Conservation (phyloP, 345 rosid species). For the Citrus reticulata region DNA sequence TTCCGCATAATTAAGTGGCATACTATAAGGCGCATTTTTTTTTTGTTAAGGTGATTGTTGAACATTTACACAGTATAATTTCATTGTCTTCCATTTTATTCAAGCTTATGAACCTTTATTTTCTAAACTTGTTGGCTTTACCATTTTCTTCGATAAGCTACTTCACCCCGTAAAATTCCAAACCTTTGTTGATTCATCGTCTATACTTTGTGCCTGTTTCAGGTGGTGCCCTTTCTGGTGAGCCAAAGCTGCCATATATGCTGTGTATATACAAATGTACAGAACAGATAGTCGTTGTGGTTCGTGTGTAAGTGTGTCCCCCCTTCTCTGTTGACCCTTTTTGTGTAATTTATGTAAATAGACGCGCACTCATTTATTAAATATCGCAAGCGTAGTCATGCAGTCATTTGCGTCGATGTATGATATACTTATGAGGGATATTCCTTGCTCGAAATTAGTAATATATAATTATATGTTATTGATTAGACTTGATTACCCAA, state of each 20-base stretch:
- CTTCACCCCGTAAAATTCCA: neutral
- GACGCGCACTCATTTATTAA: neutral
- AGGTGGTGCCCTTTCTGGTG: constrained; percentile 99
- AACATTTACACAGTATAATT: neutral
- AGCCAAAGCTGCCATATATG: neutral
- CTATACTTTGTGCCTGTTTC: constrained; percentile 3
- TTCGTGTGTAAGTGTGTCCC: neutral
- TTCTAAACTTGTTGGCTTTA: neutral
- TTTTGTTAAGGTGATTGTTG: neutral
- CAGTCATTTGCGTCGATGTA: neutral
- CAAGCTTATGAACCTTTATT: neutral
- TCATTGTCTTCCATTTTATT: neutral
- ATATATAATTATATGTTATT: too few species aligned
- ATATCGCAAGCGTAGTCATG: neutral
- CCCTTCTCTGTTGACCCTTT: neutral
- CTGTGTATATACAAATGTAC: constrained; percentile 5
- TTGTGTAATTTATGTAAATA: constrained; percentile 4
- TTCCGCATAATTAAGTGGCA: neutral
- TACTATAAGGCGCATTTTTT: neutral
- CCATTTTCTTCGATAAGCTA: neutral
- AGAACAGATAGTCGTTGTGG: neutral
- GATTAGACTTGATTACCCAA: too few species aligned
- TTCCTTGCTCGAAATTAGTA: neutral
- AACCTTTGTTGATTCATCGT: neutral
- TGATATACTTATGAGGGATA: neutral